A percentile compares a stretch with the other conserved stretches of the same genome.
Evolutionary conservation across 345 rosid species (phyloP).

Genomic region (Moringa oleifera): DNA sequence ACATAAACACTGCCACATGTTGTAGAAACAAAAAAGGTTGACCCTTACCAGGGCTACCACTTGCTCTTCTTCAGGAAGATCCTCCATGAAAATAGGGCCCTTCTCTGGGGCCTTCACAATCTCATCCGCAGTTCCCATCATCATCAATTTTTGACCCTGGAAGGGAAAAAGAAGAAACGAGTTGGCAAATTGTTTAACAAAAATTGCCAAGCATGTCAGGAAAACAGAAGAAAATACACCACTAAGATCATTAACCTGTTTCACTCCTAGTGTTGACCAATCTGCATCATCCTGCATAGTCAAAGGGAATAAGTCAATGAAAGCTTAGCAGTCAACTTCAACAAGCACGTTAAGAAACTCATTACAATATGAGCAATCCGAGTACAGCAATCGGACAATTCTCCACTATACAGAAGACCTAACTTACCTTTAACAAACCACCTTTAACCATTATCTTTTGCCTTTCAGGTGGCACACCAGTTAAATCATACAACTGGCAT

Average conservation of each 20-base stretch:
- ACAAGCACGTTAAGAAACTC: constrained; percentile 8
- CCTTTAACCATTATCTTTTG: constrained; percentile 99
- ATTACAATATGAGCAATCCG: too few species aligned
- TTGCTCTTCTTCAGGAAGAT: constrained; percentile 96
- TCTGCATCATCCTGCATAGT: constrained; percentile 80
- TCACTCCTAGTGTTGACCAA: constrained; percentile 82
- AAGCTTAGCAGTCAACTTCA: constrained; percentile 3
- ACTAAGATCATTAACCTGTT: constrained; percentile 41
- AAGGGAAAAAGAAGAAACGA: constrained; percentile 10
- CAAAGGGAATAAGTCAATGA: constrained; percentile 5
- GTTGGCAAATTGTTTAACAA: background rate
- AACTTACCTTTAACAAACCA: constrained; percentile 73
- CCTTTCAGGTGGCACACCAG: constrained; percentile 93
- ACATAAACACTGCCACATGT: background rate
- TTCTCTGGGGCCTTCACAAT: constrained; percentile 93
- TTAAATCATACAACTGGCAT: constrained; percentile 79
- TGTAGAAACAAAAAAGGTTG: constrained; percentile 2
- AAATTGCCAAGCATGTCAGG: background rate
- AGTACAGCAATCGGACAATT: too few species aligned
- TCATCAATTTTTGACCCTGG: constrained; percentile 96
- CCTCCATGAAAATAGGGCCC: constrained; percentile 89
- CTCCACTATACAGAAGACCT: too few species aligned
- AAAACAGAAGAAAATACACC: background rate
- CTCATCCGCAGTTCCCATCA: constrained; percentile 99
- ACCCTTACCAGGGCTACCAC: constrained; percentile 54